Conservation (phyloP, 2,329 filamentous ascomycete genomes). For the Intubia oerlemansii region DNA sequence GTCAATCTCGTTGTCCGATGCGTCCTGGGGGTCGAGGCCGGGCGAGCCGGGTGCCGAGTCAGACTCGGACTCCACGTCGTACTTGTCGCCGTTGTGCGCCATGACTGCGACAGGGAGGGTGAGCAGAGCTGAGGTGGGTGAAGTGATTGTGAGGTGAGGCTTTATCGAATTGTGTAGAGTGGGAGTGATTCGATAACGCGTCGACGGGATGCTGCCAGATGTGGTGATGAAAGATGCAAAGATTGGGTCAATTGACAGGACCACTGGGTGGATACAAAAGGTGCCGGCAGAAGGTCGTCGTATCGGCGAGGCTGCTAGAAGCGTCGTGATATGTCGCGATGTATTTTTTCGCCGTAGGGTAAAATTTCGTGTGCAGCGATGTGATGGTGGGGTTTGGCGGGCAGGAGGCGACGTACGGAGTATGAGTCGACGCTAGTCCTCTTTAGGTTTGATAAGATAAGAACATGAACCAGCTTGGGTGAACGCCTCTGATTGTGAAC, state of each 20-base stretch:
- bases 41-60: slow-evolving; percentile 42
- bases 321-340: too few species aligned
- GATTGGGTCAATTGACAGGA: too few species aligned
- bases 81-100: slow-evolving; percentile 40
- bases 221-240: too few species aligned
- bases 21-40: slow-evolving; percentile 31
- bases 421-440: slow-evolving; percentile 6
- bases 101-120: slow-evolving; percentile 22
- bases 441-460: slow-evolving; percentile 7
- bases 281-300: too few species aligned
- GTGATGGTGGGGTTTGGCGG: slow-evolving; percentile 7
- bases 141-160: neutral
- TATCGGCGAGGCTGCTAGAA: too few species aligned
- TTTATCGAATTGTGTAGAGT: neutral
- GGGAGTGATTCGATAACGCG: neutral
- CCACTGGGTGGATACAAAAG: too few species aligned
- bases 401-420: slow-evolving; percentile 1
- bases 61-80: slow-evolving; percentile 51
- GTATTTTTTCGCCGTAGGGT: slow-evolving; percentile 5
- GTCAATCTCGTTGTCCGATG: slow-evolving; percentile 33
- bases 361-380: slow-evolving; percentile 9
- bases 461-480: too few species aligned
- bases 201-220: too few species aligned
- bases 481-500: too few species aligned
- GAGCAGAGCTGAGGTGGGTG: slow-evolving; percentile 9